phyloP scores from a whole-genome alignment of 768 basidiomycete genomes.

The Clitopilus passeckerianus region DNA sequence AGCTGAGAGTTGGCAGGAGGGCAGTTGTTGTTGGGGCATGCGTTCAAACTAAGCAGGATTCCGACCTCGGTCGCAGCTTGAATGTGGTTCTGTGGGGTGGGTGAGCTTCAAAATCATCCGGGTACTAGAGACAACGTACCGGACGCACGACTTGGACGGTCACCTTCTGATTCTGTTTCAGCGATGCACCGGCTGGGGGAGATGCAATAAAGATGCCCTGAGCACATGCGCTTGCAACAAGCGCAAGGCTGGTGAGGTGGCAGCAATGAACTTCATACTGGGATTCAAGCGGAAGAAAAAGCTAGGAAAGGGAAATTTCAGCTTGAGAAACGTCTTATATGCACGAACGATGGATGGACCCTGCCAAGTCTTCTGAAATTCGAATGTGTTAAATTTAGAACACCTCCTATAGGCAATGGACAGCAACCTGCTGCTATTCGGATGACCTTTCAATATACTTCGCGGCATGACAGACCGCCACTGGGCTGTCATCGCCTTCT shows the following conservation, averaged over 20 bases:
- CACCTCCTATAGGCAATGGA: too few relatives aligned
- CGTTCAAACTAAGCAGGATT: neutral
- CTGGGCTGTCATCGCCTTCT: too few relatives aligned
- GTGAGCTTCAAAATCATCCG: too few relatives aligned
- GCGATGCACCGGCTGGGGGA: constrained; percentile 20
- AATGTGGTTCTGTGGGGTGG: neutral
- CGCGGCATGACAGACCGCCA: too few relatives aligned
- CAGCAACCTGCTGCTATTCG: too few relatives aligned
- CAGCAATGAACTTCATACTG: constrained; percentile 8
- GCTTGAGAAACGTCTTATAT: too few relatives aligned
- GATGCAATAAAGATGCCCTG: constrained; percentile 22
- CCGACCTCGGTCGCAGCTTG: neutral
- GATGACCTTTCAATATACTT: too few relatives aligned
- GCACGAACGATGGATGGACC: too few relatives aligned
- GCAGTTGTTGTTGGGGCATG: neutral
- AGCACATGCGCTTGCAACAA: constrained; percentile 6
- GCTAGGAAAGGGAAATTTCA: too few relatives aligned
- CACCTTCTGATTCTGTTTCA: constrained; percentile 7
- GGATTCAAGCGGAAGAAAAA: neutral
- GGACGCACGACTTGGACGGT: constrained; percentile 1
- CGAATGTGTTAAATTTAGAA: too few relatives aligned
- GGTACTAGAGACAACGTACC: neutral
- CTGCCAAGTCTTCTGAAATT: too few relatives aligned
- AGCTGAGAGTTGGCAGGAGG: neutral
- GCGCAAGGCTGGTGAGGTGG: constrained; percentile 3